These are phyloP conservation scores for Xylariaceae sp. DNA, from an alignment of 2,329 filamentous ascomycete species.

Conservation along the genomic window DNA sequence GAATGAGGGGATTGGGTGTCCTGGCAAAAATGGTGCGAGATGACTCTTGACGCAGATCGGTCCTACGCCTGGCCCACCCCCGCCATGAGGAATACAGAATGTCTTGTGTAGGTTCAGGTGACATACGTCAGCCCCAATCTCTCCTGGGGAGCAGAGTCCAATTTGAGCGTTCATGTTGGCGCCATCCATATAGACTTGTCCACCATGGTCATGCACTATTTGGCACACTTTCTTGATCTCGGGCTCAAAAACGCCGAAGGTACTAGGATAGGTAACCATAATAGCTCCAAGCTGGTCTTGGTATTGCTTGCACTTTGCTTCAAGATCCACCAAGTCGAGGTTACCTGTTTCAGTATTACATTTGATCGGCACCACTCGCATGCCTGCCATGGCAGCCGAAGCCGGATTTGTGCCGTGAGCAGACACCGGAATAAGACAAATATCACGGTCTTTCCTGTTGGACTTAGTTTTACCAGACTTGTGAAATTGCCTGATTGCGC, in stretches of 20 bases:
- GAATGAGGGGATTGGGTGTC: constrained; percentile 44
- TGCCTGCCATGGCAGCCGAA: constrained; percentile 92
- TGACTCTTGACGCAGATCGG: constrained; percentile 91
- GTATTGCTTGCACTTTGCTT: constrained; percentile 88
- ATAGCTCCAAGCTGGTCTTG: constrained; percentile 85
- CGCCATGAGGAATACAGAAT: constrained; percentile 97
- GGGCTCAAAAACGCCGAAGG: constrained; percentile 94
- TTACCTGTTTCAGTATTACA: constrained; percentile 89
- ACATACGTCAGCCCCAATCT: constrained; percentile 95
- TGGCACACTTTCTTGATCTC: constrained; percentile 84
- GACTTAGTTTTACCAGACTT: constrained; percentile 69
- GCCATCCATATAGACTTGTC: constrained; percentile 98
- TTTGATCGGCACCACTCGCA: constrained; percentile 92
- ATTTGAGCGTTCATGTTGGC: constrained; percentile 99
- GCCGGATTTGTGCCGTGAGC: constrained; percentile 97
- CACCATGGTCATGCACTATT: constrained; percentile 84
- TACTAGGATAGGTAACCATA: constrained; percentile 97
- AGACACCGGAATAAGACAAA: constrained; percentile 93
- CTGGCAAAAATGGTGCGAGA: constrained; percentile 78
- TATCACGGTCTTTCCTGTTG: constrained; percentile 75
- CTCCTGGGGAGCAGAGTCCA: constrained; percentile 89
- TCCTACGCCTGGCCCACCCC: constrained; percentile 90
- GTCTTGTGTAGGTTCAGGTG: constrained; percentile 98
- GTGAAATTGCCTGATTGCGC: constrained; percentile 85
- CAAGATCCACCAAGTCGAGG: constrained; percentile 83